Conservation (phyloP, 2,329 filamentous ascomycete genomes). For the Thermoascus crustaceus region DNA sequence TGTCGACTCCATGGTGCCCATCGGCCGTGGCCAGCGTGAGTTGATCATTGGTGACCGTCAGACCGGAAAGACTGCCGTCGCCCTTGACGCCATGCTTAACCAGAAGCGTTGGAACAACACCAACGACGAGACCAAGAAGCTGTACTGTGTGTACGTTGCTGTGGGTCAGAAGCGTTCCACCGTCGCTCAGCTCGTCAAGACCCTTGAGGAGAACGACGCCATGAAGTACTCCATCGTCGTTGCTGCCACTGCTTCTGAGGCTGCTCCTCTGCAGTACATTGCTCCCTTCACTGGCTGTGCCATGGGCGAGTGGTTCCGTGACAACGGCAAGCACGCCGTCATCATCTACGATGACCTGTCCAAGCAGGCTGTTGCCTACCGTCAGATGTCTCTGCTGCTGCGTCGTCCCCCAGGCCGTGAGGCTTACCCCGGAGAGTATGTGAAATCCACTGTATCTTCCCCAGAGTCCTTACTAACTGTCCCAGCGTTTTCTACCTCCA, state of each 20-base stretch:
- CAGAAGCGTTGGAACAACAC: conserved; percentile 95
- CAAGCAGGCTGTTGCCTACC: conserved; percentile 96
- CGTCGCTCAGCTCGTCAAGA: conserved; percentile 98
- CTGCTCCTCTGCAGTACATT: conserved; percentile 87
- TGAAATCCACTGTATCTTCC: conserved; percentile 26
- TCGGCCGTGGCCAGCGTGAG: conserved; percentile 99
- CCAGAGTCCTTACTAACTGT: conserved; percentile 12
- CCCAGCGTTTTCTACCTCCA: conserved; percentile 87
- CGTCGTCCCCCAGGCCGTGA: conserved; percentile 98
- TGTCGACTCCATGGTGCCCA: conserved; percentile 98
- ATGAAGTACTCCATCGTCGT: conserved; percentile 97
- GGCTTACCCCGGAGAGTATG: conserved; percentile 97
- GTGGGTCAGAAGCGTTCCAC: conserved; percentile 99
- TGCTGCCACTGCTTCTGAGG: conserved; percentile 94
- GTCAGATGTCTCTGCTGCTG: conserved; percentile 97
- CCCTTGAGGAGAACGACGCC: conserved; percentile 97
- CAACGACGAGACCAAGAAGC: conserved; percentile 91
- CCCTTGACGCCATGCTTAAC: conserved; percentile 96
- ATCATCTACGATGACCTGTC: conserved; percentile 92
- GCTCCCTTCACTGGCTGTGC: conserved; percentile 76
- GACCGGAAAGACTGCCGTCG: conserved; percentile 98
- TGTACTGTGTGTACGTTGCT: conserved; percentile 99
- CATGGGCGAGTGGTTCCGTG: conserved; percentile 68
- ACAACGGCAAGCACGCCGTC: conserved; percentile 79
- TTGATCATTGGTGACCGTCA: conserved; percentile 99